Evolutionary conservation across 2,329 filamentous ascomycete genomes (phyloP), one percentile per base, ranked within the genome.

Genomic region (Ascomycota sp.): DNA sequence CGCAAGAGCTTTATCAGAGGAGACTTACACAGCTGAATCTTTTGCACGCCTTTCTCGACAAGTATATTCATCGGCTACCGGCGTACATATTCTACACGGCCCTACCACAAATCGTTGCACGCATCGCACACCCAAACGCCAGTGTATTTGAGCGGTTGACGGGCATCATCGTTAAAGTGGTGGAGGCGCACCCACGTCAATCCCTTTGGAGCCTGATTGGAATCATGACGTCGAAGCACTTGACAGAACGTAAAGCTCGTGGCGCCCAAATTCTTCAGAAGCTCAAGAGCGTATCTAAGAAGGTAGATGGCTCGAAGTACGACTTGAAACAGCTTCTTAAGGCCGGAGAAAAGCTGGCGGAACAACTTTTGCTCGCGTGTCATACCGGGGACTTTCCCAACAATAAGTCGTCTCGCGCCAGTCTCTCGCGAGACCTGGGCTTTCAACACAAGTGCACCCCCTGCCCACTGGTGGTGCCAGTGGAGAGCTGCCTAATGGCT

Each of bases 41-140:
- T 6, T 64, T 89, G 38, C 77, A 92, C 52, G 58, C 61, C 16
- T 76, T 84, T 41, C 58, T 95, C 39, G 71, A 73, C 49, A 91
- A 86, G 53, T 83, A 92, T 49, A 66, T 86, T 12, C 54, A 63
- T 16, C 65, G 72, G 6, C 61, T 84, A 38, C 78, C 79, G 2
- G 68, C 76, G 1, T 84, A 77, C 45, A 68, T 82, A 26, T 83
- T 82, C 52, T 86, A 83, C 48, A 78, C 76, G 2, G 64, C 86
- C 6, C 62, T 99, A 30, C 79, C 89, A 6, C 89, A 98, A 53
- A 77, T 98, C 39, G 79, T 98, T 36, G 89, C 86, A n/a, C 75
- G 89, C 26, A 93, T 99, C 45, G 80, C 79, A 31, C 89, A 98
- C 55, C 72, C 76, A 1, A 80, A 92, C 49, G 54, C 54, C 4